A percentile compares a stretch with the other conserved stretches of the same genome.
Evolutionary conservation across 495 filamentous ascomycete genomes (phyloP).

Genomic region (Tuber umbilicatum): DNA sequence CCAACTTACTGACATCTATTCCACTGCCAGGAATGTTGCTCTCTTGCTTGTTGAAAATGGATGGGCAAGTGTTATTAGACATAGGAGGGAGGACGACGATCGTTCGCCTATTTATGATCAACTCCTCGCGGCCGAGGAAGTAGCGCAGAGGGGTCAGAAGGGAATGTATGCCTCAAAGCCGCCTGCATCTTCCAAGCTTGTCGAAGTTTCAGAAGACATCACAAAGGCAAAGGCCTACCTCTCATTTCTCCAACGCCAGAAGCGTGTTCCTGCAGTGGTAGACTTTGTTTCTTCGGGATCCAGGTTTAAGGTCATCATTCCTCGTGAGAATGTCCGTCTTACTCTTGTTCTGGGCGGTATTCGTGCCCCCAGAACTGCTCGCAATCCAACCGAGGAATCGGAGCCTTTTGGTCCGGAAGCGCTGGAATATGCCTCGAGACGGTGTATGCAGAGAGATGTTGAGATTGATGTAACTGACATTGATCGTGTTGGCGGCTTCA

Average conservation of each 20-base stretch:
- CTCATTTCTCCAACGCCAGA: slow-evolving; percentile 76
- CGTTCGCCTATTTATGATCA: slow-evolving; percentile 90
- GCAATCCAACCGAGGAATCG: slow-evolving; percentile 68
- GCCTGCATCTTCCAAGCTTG: slow-evolving; percentile 68
- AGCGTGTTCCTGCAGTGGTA: slow-evolving; percentile 86
- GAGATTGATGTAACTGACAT: slow-evolving; percentile 93
- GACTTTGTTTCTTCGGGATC: slow-evolving; percentile 96
- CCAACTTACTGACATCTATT: not conserved
- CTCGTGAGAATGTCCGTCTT: slow-evolving; percentile 86
- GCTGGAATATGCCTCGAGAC: slow-evolving; percentile 76
- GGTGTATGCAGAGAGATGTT: slow-evolving; percentile 88
- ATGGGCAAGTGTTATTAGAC: slow-evolving; percentile 85
- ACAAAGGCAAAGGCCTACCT: slow-evolving; percentile 94
- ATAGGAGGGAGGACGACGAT: slow-evolving; percentile 86
- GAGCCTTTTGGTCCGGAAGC: slow-evolving; percentile 97
- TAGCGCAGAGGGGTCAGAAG: slow-evolving; percentile 67
- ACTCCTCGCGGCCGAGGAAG: slow-evolving; percentile 79
- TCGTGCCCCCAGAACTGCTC: slow-evolving; percentile 79
- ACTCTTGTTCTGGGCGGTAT: slow-evolving; percentile 94
- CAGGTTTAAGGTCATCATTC: slow-evolving; percentile 85
- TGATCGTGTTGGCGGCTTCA: slow-evolving; percentile 95
- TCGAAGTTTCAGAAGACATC: slow-evolving; percentile 82
- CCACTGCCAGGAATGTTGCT: slow-evolving; percentile 58
- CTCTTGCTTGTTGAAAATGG: slow-evolving; percentile 81
- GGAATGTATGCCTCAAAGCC: slow-evolving; percentile 90